Conservation (phyloP, 768 basidiomycete genomes). For the Pleurotus djamor region DNA sequence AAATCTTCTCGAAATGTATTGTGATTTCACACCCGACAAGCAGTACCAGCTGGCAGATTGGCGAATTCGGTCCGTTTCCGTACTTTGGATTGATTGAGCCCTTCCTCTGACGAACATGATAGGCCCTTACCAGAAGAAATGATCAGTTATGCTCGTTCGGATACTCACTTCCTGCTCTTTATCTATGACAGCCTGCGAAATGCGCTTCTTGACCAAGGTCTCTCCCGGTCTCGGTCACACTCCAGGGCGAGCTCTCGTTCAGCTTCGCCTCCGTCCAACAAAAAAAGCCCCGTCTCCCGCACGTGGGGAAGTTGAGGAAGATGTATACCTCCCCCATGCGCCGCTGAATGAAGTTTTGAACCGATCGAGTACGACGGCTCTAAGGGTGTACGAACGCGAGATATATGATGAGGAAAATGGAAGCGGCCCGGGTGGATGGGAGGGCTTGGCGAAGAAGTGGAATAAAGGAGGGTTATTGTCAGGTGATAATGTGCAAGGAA, state of each 20-base stretch:
- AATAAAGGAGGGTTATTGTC: constrained; percentile 58
- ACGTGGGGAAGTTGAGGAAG: neutral
- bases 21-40: constrained; percentile 90
- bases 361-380: constrained; percentile 74
- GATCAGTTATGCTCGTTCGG: constrained; percentile 90
- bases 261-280: neutral
- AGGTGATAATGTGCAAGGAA: constrained; percentile 40
- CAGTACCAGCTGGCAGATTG: constrained; percentile 97
- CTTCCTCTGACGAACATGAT: neutral
- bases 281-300: constrained; percentile 5
- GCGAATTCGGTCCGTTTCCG: constrained; percentile 69
- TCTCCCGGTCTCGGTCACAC: constrained; percentile 38
- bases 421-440: constrained; percentile 72
- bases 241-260: neutral
- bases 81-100: neutral
- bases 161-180: constrained; percentile 93
- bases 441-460: constrained; percentile 77
- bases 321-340: constrained; percentile 24
- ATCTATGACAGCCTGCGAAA: constrained; percentile 91
- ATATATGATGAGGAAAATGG: constrained; percentile 66
- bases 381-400: constrained; percentile 69
- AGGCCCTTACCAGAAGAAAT: constrained; percentile 86
- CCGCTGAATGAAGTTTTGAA: constrained; percentile 64
- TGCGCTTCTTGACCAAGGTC: constrained; percentile 74
- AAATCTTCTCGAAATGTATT: constrained; percentile 82